phyloP scores from a whole-genome alignment of 2,329 filamentous ascomycete genomes.

The Neurospora sp. region DNA sequence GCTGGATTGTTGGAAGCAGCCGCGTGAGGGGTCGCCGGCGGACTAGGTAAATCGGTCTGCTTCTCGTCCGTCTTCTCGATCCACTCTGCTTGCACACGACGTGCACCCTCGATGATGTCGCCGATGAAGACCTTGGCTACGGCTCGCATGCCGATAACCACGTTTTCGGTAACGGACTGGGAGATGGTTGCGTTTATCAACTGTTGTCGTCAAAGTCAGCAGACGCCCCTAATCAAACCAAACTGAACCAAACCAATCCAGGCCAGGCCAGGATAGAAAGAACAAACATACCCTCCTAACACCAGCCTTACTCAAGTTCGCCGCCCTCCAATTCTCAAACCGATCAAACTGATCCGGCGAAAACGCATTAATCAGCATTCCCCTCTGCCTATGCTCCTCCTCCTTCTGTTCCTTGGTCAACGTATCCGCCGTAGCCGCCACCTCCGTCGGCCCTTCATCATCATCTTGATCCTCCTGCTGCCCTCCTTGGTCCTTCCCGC shows the following conservation, averaged over 20 bases:
- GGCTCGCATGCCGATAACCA: conserved; percentile 65
- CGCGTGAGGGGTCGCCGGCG: conserved; percentile 25
- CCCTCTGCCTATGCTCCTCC: conserved; percentile 53
- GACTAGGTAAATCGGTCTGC: conserved; percentile 42
- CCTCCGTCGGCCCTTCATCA: conserved; percentile 24
- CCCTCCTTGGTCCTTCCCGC: conserved; percentile 38
- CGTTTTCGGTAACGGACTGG: conserved; percentile 64
- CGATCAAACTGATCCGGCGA: conserved; percentile 57
- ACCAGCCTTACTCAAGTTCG: conserved; percentile 57
- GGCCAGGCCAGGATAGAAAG: too few species aligned
- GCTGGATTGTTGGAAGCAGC: conserved; percentile 24
- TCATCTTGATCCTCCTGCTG: conserved; percentile 30
- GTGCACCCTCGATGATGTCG: conserved; percentile 63
- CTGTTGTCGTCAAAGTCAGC: conserved; percentile 24
- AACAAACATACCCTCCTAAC: conserved; percentile 50
- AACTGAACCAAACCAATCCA: too few species aligned
- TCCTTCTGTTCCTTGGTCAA: conserved; percentile 59
- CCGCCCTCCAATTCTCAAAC: conserved; percentile 61
- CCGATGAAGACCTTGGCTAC: conserved; percentile 71
- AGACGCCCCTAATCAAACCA: neutral
- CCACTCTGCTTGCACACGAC: conserved; percentile 65
- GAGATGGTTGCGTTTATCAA: conserved; percentile 74
- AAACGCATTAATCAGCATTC: conserved; percentile 56
- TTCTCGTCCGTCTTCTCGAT: conserved; percentile 46
- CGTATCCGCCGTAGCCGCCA: conserved; percentile 37